Conservation (phyloP, 2,329 filamentous ascomycete species). For the Fusarium sp. region DNA sequence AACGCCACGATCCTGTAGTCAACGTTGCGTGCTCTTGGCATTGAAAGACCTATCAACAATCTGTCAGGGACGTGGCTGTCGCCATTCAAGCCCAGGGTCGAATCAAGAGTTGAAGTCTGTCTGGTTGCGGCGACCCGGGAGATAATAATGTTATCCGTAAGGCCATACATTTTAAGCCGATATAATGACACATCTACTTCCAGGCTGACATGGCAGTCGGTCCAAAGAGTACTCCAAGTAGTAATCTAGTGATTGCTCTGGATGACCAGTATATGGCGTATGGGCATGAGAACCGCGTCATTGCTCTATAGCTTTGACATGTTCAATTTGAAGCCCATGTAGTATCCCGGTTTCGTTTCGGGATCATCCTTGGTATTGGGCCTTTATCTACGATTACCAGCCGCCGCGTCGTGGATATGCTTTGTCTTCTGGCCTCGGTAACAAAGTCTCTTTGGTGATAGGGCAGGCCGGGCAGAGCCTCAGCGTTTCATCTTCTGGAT, state of each 20-base stretch:
- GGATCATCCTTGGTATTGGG: not conserved
- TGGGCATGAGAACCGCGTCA: no score
- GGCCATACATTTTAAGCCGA: not conserved
- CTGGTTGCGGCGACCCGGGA: not conserved
- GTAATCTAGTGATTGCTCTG: no score
- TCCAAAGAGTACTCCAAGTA: no score
- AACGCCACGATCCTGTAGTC: not conserved
- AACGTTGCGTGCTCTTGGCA: not conserved
- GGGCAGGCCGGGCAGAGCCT: not conserved
- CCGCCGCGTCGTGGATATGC: not conserved
- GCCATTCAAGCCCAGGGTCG: conserved; percentile 1
- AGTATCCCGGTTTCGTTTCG: no score
- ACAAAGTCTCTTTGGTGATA: not conserved
- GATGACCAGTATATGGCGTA: no score
- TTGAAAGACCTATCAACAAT: not conserved
- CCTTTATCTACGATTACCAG: not conserved
- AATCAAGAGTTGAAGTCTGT: not conserved
- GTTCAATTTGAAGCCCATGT: no score
- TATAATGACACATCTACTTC: no score
- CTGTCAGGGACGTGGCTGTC: not conserved
- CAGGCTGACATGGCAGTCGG: no score
- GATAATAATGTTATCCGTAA: not conserved
- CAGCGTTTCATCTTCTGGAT: no score
- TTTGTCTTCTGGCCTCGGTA: not conserved
- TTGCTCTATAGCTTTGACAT: no score